Conservation (phyloP, 805 yeast genomes). For the Starmerella vitae region DNA sequence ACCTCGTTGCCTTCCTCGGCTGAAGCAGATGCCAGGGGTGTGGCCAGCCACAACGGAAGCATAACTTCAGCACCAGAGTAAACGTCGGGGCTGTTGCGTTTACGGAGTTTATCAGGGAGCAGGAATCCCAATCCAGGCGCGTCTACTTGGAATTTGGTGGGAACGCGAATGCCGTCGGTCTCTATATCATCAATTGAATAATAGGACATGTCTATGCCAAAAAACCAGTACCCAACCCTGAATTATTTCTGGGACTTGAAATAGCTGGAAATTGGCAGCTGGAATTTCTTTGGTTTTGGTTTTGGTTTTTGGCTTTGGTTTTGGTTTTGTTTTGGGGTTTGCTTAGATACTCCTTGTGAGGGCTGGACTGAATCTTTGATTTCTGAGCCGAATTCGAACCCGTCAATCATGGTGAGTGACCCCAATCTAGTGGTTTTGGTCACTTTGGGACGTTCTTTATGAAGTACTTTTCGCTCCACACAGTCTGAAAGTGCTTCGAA, state of each 20-base stretch:
- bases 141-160: slow-evolving; percentile 61
- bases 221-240: no score
- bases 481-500: neutral
- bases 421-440: neutral
- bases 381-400: neutral
- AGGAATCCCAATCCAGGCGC: slow-evolving; percentile 83
- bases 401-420: neutral
- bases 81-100: neutral
- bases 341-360: neutral
- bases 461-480: neutral
- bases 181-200: slow-evolving; percentile 28
- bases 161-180: slow-evolving; percentile 42
- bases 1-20: slow-evolving; percentile 25
- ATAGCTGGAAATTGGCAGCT: neutral
- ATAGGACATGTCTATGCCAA: slow-evolving; percentile 17
- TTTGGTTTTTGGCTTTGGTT: neutral
- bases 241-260: no score
- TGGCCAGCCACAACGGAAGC: slow-evolving; percentile 82
- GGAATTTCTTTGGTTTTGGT: neutral
- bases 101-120: slow-evolving; percentile 33
- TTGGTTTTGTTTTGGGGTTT: neutral
- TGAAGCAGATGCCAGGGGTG: slow-evolving; percentile 47
- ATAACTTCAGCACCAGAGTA: slow-evolving; percentile 32
- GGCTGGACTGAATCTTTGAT: neutral
- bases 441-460: neutral